phyloP scores from a whole-genome alignment of 495 filamentous ascomycete genomes.

The Aspergillus carlsbadensis region DNA sequence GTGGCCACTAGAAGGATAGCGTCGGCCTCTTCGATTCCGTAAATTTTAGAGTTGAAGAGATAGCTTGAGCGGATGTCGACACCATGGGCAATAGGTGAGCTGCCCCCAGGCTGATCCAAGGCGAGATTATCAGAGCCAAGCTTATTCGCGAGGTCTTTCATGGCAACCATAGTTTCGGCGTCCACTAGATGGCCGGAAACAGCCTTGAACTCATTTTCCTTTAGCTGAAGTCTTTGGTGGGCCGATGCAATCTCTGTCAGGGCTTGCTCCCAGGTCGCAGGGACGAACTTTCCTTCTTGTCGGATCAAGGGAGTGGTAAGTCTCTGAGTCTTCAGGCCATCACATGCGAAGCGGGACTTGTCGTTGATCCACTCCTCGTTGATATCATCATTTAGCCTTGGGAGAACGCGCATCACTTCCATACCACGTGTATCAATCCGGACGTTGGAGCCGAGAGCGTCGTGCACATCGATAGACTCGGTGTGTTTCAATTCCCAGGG shows the following conservation, averaged over 20 bases:
- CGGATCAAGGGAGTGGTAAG: constrained; percentile 90
- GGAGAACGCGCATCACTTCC: constrained; percentile 92
- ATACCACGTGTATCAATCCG: constrained; percentile 89
- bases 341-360: constrained; percentile 94
- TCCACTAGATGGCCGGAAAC: constrained; percentile 90
- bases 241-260: constrained; percentile 79
- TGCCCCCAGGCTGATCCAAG: constrained; percentile 84
- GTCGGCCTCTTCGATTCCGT: constrained; percentile 90
- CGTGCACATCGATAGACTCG: constrained; percentile 91
- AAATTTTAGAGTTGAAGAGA: constrained; percentile 92
- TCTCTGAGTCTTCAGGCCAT: constrained; percentile 93
- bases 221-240: constrained; percentile 69
- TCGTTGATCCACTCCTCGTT: constrained; percentile 99
- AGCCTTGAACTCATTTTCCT: constrained; percentile 92
- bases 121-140: constrained; percentile 94
- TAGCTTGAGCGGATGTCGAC: constrained; percentile 94
- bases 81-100: constrained; percentile 83
- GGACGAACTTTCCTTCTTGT: constrained; percentile 81
- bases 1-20: constrained; percentile 88
- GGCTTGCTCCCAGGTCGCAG: constrained; percentile 91
- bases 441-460: constrained; percentile 91
- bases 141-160: constrained; percentile 95
- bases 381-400: constrained; percentile 91
- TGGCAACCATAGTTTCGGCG: constrained; percentile 86
- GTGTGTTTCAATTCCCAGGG: constrained; percentile 94